Evolutionary conservation across 306 rosid genomes (phyloP).

Genomic region (Crotalaria pallida): DNA sequence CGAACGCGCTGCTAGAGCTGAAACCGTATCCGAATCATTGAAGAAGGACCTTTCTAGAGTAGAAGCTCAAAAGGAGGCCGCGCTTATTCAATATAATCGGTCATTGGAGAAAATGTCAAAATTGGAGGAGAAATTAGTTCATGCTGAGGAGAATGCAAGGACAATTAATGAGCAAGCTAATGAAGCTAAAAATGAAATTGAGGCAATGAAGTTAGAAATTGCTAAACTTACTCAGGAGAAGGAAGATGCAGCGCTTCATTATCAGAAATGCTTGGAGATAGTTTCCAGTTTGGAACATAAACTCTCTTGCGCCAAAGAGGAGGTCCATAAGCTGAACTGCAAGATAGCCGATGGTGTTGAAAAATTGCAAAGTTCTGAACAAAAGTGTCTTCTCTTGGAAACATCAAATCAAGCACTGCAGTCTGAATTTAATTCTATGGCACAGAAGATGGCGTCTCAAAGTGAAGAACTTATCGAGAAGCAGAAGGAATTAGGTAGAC

Average conservation of each 20-base stretch:
- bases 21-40: conserved; percentile 53
- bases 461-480: conserved; percentile 76
- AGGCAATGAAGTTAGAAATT: conserved; percentile 51
- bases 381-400: conserved; percentile 55
- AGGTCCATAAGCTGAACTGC: conserved; percentile 48
- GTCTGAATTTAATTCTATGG: conserved; percentile 65
- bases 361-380: conserved; percentile 63
- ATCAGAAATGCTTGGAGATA: conserved; percentile 64
- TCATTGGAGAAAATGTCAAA: conserved; percentile 47
- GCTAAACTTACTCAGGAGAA: conserved; percentile 61
- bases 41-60: conserved; percentile 58
- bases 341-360: conserved; percentile 52
- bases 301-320: conserved; percentile 57
- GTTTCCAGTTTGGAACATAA: conserved; percentile 63
- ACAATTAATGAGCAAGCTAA: conserved; percentile 44
- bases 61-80: conserved; percentile 62
- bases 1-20: conserved; percentile 64
- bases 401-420: conserved; percentile 67
- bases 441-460: conserved; percentile 70
- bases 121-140: conserved; percentile 43
- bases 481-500: conserved; percentile 84
- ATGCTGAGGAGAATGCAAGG: conserved; percentile 62
- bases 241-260: conserved; percentile 67
- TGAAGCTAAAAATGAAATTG: conserved; percentile 54
- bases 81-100: conserved; percentile 45